Base-by-base conservation (phyloP, 2,329 filamentous ascomycete genomes). In the Oidium heveae region DNA sequence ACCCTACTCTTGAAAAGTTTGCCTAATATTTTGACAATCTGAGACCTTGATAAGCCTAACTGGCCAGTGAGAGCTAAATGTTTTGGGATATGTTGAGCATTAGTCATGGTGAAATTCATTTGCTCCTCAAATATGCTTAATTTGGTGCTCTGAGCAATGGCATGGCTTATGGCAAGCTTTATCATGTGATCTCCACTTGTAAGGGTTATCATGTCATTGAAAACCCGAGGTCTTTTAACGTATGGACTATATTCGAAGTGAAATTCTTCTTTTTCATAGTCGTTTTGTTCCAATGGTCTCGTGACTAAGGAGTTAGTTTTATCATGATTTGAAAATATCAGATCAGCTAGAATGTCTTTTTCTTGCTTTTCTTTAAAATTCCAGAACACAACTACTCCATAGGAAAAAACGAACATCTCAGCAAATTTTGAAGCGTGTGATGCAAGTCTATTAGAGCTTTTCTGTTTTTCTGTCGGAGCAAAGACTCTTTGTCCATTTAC, bases 191-290 rank as follows among this genome's bases (percentile, higher is more conserved):
- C 91, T 41, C 86, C 82, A 57, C 86, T 93, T 58, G 93, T 76
- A 47, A 98, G 71, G 0, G 91, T 98, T 62, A 98, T 96, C 91
- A 98, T 98, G 67, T 98, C 91, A 68, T 98, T 96, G 71, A 93
- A 98, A 33, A 98, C 84, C 55, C 91, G 78, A 4, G 91, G 91
- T 52, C 88, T 78, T 58, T 87, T 82, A 36, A 91, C 86, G 56
- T 86, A 76, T 0, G 79, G 76, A 62, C 86, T 94, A 71, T 98
- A 98, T 67, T 96, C 88, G 65, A 98, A 98, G 65, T 98, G 89
- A 63, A 98, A 95, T 65, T 96, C 89, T 65, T 98, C 91, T 0
- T 84, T 98, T 70, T 98, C 91, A 61, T 93, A 94, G 64, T 96
- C 88, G 59, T 82, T 82, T 67, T 95, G 86, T 55, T 85, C 79